Evolutionary conservation across 352 stramenopile genomes (phyloP), one percentile per base, ranked within the genome.

Genomic region (Blastocystis sp.): DNA sequence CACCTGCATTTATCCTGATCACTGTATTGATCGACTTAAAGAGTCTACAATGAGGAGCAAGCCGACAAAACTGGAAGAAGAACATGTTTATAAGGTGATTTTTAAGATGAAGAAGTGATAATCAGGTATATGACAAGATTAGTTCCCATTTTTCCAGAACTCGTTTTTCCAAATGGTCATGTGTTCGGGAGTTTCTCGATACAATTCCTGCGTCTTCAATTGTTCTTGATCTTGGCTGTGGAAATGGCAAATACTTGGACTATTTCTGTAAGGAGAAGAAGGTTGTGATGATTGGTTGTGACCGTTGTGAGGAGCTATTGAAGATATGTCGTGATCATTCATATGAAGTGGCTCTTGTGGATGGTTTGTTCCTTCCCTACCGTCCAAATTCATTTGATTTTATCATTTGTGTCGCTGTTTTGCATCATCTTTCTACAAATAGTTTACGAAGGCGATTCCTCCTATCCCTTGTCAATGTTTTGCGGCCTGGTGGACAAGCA

Each of bases 361-460:
- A 97, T 91, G 93, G 91, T 62, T 92, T 95, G 90, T 90, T 91
- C 42, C 88, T 97, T 56, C 94, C 94, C n/a, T 90, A 94, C 17
- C 90, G 93, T 27, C 90, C 60, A 19, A 91, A 91, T 11, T 91
- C 90, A 76, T 95, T 92, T 73, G 94, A 97, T 90, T 93, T 92
- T 24, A 93, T 93, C n/a, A 93, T 97, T 88, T 95, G 92, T 90
- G 95, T 97, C 82, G 94, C 94, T 56, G 94, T 97, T 19, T 91
- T 97, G 91, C 94, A 97, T 89, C 94, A 97, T 90, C 89, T 97
- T 53, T 95, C 92, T 44, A 96, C 93, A 13, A 80, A 80, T 62
- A 90, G 89, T 69, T 90, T 94, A 77, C 90, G 94, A 15, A 82
- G 94, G 27, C 91, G 91, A 59, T 93, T 92, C 82, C 89, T 96